phyloP scores from a whole-genome alignment of 129 eudicot species.

The Artemisia argyi region DNA sequence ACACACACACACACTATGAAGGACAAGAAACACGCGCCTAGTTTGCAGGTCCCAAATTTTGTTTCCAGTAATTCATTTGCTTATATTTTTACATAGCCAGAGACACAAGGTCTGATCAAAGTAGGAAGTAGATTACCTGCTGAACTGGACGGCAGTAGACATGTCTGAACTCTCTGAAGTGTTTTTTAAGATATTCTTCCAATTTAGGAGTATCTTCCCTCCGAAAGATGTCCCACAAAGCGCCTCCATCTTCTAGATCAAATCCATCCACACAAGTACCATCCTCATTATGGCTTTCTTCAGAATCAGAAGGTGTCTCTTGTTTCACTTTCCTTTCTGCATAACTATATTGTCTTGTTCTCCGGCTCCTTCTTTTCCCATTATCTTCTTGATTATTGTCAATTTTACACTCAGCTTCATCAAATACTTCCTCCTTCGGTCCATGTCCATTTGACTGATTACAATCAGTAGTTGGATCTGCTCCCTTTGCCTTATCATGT shows the following conservation, averaged over 20 bases:
- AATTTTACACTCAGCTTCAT: constrained; percentile 14
- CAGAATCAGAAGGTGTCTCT: not conserved
- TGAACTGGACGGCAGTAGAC: constrained; percentile 38
- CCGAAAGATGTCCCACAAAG: constrained; percentile 76
- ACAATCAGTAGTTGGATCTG: too few species aligned
- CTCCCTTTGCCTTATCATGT: too few species aligned
- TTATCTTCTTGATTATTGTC: not conserved
- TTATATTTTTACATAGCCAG: not conserved
- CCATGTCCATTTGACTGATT: too few species aligned
- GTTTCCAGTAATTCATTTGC: not conserved
- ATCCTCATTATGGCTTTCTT: constrained; percentile 5
- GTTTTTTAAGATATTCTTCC: constrained; percentile 55
- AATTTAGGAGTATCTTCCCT: constrained; percentile 66
- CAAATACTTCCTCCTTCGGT: too few species aligned
- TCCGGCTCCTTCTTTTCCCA: constrained; percentile 2
- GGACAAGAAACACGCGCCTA: too few species aligned
- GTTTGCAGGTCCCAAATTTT: not conserved
- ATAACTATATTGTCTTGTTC: not conserved
- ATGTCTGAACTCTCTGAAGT: constrained; percentile 65
- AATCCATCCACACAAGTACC: constrained; percentile 23
- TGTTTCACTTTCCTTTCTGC: not conserved
- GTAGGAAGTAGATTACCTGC: constrained; percentile 32
- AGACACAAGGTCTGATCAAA: not conserved
- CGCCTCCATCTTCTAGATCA: constrained; percentile 51
- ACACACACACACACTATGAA: too few species aligned